Evolutionary conservation across 331 rosid species (phyloP), one percentile per base, ranked within the genome.

Genomic region (Acacia pycnantha): DNA sequence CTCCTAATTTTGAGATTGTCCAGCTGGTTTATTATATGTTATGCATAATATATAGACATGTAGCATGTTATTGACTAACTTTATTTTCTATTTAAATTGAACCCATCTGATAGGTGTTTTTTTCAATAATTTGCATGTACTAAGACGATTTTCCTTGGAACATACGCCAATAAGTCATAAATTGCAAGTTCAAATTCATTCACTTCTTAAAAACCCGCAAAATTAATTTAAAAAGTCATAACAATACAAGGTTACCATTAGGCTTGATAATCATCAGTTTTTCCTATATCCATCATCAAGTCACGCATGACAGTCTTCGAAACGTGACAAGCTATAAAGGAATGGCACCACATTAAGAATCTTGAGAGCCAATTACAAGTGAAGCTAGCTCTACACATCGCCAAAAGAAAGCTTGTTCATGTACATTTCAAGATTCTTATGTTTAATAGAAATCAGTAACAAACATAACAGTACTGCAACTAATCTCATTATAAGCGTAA

Each of bases 401-500:
- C 83, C 48, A 81, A 47, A 72, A 72, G 54, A 77, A 26, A 26
- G 81, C 56, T 66, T 46, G 85, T 47, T 81, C 81, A 81, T 50
- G 72, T 41, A 77, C 75, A 43, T 78, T 62, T 69, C 79, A 44
- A 54, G 76, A 82, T 82, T 84, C 80, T 71, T 75, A 75, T 68
- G 48, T 80, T 22, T 21, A 15, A 71, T 41, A 74, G 51, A 81
- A 79, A 79, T 37, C 73, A 84, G 77, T 67, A 73, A 79, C 78
- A 84, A 81, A 79, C 76, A 46, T 24, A 44, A 21, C 64, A 66
- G 70, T 53, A 50, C 31, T 67, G 82, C 37, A 71, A 59, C 81
- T 66, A 79, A 51, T 76, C 73, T 85, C 85, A 79, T 47, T 44
- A 44, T 46, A 71, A 71, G 76, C 61, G 27, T 15, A 19, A 47